Conservation (phyloP, 495 filamentous ascomycete species). For the Hypomontagnella monticulosa region DNA sequence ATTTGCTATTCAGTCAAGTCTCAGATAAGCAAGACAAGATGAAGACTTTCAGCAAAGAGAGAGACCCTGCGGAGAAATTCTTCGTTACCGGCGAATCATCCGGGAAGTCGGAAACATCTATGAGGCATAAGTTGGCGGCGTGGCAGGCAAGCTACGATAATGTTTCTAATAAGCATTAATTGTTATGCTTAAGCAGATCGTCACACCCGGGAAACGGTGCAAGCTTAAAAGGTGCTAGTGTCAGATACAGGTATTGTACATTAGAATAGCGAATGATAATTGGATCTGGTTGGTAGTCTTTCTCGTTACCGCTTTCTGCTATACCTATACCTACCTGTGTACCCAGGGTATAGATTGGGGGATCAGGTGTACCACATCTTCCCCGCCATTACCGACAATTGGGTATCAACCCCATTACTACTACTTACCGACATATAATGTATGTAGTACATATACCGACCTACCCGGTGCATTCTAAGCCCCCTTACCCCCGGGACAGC, state of each 20-base stretch:
- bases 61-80: conserved; percentile 17
- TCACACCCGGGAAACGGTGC: neutral
- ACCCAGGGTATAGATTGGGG: no score
- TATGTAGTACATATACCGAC: no score
- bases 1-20: neutral
- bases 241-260: neutral
- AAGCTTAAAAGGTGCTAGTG: conserved; percentile 3
- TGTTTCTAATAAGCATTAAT: conserved; percentile 10
- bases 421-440: no score
- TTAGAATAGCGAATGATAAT: neutral
- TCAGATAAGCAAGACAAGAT: conserved; percentile 1
- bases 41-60: neutral
- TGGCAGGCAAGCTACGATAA: conserved; percentile 22
- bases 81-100: conserved; percentile 26
- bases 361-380: neutral
- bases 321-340: no score
- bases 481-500: no score
- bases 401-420: no score
- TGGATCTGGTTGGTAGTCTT: neutral
- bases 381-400: neutral
- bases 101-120: conserved; percentile 20
- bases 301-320: neutral
- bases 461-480: no score
- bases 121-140: conserved; percentile 3
- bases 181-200: neutral